Conservation (phyloP, 768 basidiomycete species). For the Vararia minispora region DNA sequence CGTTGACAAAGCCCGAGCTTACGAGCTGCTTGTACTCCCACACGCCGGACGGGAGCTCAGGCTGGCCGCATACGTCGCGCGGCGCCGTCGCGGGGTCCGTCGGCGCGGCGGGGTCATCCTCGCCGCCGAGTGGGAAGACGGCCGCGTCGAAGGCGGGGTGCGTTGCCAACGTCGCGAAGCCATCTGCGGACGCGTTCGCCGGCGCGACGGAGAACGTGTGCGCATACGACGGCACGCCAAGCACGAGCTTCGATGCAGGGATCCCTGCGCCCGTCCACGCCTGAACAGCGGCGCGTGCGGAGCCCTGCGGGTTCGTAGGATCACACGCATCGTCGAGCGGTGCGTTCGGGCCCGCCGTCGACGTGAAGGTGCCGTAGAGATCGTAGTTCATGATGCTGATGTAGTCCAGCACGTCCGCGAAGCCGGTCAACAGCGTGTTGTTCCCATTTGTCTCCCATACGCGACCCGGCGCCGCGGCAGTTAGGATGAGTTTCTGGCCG, state of each 20-base stretch:
- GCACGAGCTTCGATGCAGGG: conserved; percentile 59
- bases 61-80: conserved; percentile 48
- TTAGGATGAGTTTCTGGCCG: conserved; percentile 50
- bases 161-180: conserved; percentile 25
- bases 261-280: conserved; percentile 75
- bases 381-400: conserved; percentile 70
- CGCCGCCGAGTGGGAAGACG: too few relatives aligned
- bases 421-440: conserved; percentile 49
- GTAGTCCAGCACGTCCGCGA: conserved; percentile 63
- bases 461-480: conserved; percentile 54
- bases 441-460: conserved; percentile 56
- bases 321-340: conserved; percentile 76
- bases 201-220: conserved; percentile 50
- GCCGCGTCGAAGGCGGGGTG: conserved; percentile 46
- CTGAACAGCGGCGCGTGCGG: conserved; percentile 60
- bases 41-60: conserved; percentile 38
- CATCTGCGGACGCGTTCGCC: conserved; percentile 24
- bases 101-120: too few relatives aligned
- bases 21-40: conserved; percentile 59
- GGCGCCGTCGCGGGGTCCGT: conserved; percentile 37
- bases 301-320: conserved; percentile 50
- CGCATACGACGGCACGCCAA: conserved; percentile 80
- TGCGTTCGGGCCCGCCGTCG: conserved; percentile 63
- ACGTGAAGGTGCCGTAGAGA: conserved; percentile 34
- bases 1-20: conserved; percentile 39